A percentile compares a stretch with the other conserved stretches of the same genome.
Evolutionary conservation across 129 eudicot species (phyloP).

Genomic region (Centaurea solstitialis): DNA sequence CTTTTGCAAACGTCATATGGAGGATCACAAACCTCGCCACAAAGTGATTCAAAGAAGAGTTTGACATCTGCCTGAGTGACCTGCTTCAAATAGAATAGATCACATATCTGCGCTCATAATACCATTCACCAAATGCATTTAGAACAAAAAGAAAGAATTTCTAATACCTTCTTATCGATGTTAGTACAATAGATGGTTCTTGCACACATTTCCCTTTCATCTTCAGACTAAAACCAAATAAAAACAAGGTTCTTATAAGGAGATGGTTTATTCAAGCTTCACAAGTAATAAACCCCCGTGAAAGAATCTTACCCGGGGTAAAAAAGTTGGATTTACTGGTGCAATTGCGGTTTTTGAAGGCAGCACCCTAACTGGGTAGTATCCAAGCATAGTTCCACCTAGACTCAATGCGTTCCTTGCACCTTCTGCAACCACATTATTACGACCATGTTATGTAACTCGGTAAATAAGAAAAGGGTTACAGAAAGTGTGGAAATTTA

Average conservation of each 20-base stretch:
- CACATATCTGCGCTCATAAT: background rate
- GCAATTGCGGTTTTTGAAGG: slow-evolving; percentile 97
- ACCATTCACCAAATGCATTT: background rate
- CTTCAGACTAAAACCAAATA: slow-evolving; percentile 54
- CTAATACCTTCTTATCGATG: slow-evolving; percentile 85
- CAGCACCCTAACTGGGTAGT: slow-evolving; percentile 75
- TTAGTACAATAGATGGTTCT: slow-evolving; percentile 88
- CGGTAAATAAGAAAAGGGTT: background rate
- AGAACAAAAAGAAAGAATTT: background rate
- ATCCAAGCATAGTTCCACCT: slow-evolving; percentile 91
- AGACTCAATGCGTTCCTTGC: slow-evolving; percentile 76
- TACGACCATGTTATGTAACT: slow-evolving; percentile 9
- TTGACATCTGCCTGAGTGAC: slow-evolving; percentile 89
- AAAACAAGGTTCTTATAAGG: background rate
- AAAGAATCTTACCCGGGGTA: slow-evolving; percentile 57
- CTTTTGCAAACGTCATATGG: background rate
- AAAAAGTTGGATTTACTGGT: slow-evolving; percentile 80
- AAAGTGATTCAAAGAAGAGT: slow-evolving; percentile 74
- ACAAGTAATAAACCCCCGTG: background rate
- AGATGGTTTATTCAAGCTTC: background rate
- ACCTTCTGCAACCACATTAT: slow-evolving; percentile 54
- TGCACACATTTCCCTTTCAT: slow-evolving; percentile 96
- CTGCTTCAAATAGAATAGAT: slow-evolving; percentile 34
- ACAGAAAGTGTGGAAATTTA: background rate
- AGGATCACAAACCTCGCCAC: slow-evolving; percentile 83